A percentile compares a stretch with the other conserved stretches of the same genome.
Conservation (phyloP, 257 asterid species). For the Penstemon barbatus region DNA sequence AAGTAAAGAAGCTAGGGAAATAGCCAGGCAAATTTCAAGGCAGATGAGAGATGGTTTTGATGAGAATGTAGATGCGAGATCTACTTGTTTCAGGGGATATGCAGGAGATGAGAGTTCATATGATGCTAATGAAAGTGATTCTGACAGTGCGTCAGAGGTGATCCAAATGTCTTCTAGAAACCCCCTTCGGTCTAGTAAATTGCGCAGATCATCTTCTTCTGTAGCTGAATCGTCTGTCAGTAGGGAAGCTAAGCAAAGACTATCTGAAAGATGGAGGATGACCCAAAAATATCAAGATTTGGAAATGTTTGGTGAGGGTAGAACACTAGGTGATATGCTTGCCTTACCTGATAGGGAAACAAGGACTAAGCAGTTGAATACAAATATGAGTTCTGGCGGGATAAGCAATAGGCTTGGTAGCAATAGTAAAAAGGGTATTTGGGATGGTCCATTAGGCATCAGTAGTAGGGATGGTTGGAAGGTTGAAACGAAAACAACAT, state of each 20-base stretch:
- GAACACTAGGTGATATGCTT: slow-evolving; percentile 67
- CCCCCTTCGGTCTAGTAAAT: slow-evolving; percentile 32
- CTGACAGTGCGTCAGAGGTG: slow-evolving; percentile 42
- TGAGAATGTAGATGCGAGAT: slow-evolving; percentile 28
- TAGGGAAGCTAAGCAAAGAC: slow-evolving; percentile 53
- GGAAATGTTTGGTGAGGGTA: slow-evolving; percentile 43
- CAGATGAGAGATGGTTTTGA: slow-evolving; percentile 39
- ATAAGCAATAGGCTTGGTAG: slow-evolving; percentile 23
- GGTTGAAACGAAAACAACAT: slow-evolving; percentile 32
- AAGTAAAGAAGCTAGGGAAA: slow-evolving; percentile 44
- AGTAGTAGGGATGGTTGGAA: slow-evolving; percentile 55
- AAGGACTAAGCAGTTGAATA: slow-evolving; percentile 28
- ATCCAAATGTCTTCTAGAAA: slow-evolving; percentile 37
- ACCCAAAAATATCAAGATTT: slow-evolving; percentile 42
- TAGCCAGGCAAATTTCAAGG: slow-evolving; percentile 55
- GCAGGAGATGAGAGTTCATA: slow-evolving; percentile 59
- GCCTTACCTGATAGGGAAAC: slow-evolving; percentile 41
- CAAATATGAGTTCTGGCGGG: slow-evolving; percentile 28
- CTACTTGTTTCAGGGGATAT: slow-evolving; percentile 46
- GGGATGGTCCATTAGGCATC: slow-evolving; percentile 41
- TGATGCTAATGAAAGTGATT: slow-evolving; percentile 56
- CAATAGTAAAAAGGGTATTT: slow-evolving; percentile 30
- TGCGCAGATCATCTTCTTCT: slow-evolving; percentile 37
- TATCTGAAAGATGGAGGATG: slow-evolving; percentile 67
- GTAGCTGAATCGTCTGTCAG: slow-evolving; percentile 40